Evolutionary conservation across 2,329 filamentous ascomycete species (phyloP).

Genomic region (Amylocarpus encephaloides): DNA sequence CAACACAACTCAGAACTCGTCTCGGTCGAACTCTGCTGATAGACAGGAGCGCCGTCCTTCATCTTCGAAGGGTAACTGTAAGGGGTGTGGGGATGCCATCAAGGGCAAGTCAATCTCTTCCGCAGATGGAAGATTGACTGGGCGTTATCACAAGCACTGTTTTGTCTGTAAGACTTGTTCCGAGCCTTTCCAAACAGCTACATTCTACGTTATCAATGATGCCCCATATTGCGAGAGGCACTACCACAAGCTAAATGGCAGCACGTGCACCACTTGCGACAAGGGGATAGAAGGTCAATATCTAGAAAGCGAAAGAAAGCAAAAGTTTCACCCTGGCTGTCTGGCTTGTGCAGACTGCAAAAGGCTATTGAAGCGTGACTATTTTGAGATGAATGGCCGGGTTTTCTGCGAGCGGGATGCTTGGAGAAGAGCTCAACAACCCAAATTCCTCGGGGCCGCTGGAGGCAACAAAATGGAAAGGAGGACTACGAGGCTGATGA

Average conservation of each 20-base stretch:
- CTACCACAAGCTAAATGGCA: constrained; percentile 87
- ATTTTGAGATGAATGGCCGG: constrained; percentile 78
- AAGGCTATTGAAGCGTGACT: constrained; percentile 69
- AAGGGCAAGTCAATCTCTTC: constrained; percentile 90
- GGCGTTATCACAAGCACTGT: constrained; percentile 90
- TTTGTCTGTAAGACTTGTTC: constrained; percentile 86
- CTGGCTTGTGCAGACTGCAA: constrained; percentile 79
- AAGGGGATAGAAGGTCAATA: constrained; percentile 91
- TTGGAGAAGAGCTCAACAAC: constrained; percentile 32
- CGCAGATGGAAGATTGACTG: constrained; percentile 83
- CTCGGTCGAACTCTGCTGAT: constrained; percentile 7
- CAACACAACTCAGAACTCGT: constrained; percentile 9
- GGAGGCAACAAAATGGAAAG: constrained; percentile 36
- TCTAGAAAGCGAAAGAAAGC: constrained; percentile 68
- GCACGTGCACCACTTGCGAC: constrained; percentile 73
- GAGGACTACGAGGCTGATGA: constrained; percentile 44
- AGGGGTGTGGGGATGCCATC: constrained; percentile 72
- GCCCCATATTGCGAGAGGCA: constrained; percentile 85
- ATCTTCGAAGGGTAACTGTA: constrained; percentile 58
- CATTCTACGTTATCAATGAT: constrained; percentile 88
- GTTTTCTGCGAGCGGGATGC: constrained; percentile 88
- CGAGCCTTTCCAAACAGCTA: constrained; percentile 74
- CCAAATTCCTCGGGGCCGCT: constrained; percentile 16
- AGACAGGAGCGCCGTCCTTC: constrained; percentile 14
- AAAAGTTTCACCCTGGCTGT: constrained; percentile 83